Conservation (phyloP, 2,329 filamentous ascomycete species). For the Ophiosphaerella herpotricha region DNA sequence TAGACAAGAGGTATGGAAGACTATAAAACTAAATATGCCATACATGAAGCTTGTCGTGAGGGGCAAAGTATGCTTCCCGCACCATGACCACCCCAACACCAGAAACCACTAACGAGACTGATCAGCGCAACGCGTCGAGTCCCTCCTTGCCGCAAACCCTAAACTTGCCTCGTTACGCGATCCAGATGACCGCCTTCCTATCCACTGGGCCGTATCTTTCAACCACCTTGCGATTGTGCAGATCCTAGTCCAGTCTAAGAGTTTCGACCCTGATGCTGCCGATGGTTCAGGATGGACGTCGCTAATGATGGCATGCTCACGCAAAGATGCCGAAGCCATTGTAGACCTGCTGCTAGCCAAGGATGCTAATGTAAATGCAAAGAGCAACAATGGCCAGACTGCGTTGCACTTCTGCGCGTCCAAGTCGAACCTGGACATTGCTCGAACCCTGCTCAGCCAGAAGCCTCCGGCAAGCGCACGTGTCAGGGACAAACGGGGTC, state of each 20-base stretch:
- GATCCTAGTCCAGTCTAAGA: constrained; percentile 69
- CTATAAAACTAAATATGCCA: constrained; percentile 68
- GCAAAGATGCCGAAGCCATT: constrained; percentile 72
- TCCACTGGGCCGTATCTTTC: constrained; percentile 92
- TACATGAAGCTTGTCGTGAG: constrained; percentile 86
- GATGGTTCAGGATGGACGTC: constrained; percentile 83
- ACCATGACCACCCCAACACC: constrained; percentile 53
- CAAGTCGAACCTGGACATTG: constrained; percentile 83
- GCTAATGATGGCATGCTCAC: constrained; percentile 79
- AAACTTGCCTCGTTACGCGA: constrained; percentile 76
- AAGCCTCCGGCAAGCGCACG: constrained; percentile 71
- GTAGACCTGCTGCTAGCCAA: constrained; percentile 70
- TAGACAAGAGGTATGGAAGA: constrained; percentile 26
- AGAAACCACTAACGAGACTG: constrained; percentile 58
- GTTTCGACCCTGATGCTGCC: constrained; percentile 83
- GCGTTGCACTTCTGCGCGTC: constrained; percentile 90
- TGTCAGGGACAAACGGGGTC: constrained; percentile 83
- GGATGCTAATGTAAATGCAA: constrained; percentile 73
- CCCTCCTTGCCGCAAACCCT: constrained; percentile 75
- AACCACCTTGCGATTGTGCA: constrained; percentile 77
- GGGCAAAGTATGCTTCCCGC: constrained; percentile 68
- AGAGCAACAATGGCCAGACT: constrained; percentile 75
- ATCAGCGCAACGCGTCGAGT: constrained; percentile 72
- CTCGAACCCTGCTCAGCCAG: constrained; percentile 73
- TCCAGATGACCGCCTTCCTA: constrained; percentile 83